These are phyloP conservation scores for Coffea eugenioides DNA, from an alignment of 257 asterid genomes.

Conservation along the genomic window DNA sequence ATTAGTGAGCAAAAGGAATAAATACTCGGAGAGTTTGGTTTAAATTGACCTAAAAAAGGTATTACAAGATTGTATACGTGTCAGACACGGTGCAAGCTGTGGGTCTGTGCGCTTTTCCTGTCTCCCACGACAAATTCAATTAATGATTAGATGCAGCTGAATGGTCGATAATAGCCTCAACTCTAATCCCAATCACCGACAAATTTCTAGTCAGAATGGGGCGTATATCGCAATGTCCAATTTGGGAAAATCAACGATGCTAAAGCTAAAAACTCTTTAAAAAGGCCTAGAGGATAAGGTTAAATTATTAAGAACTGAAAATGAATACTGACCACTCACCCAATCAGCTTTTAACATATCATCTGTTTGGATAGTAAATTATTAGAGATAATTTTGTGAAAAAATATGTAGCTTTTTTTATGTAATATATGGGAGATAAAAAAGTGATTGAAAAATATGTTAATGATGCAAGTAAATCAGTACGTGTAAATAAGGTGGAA, in stretches of 20 bases:
- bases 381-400: too few relatives aligned
- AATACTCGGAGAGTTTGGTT: not conserved
- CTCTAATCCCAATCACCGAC: slow-evolving; percentile 21
- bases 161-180: slow-evolving; percentile 13
- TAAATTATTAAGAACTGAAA: not conserved
- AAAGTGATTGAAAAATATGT: too few relatives aligned
- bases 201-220: not conserved
- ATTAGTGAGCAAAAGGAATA: not conserved
- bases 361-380: too few relatives aligned
- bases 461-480: too few relatives aligned
- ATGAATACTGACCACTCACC: not conserved
- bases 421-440: too few relatives aligned
- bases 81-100: not conserved
- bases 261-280: too few relatives aligned
- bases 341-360: not conserved
- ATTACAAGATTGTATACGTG: not conserved
- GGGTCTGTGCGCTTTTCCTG: not conserved
- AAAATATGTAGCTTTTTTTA: too few relatives aligned
- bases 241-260: not conserved
- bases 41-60: not conserved
- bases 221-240: not conserved
- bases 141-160: not conserved
- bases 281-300: not conserved
- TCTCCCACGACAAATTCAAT: slow-evolving; percentile 3
- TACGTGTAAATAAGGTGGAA: too few relatives aligned